Percentiles rank a stretch among this genome's conserved stretches.
These are phyloP conservation scores for Beauveria bassiana DNA, from an alignment of 2,329 filamentous ascomycete genomes.

Conservation along the genomic window DNA sequence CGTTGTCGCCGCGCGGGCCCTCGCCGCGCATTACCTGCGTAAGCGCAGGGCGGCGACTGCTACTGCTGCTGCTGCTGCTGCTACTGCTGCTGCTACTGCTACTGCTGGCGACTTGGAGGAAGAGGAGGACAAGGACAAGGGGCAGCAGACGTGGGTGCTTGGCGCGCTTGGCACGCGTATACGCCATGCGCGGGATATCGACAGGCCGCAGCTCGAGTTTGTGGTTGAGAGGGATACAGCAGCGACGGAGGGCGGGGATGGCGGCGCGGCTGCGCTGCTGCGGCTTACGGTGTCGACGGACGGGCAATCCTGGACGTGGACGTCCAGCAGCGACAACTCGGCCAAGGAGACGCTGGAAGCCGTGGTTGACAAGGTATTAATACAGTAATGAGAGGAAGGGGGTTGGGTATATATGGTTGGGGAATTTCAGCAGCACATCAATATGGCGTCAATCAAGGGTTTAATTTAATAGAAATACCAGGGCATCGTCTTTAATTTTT, in stretches of 20 bases:
- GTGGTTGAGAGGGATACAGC: not conserved
- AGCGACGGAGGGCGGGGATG: not conserved
- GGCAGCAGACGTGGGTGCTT: conserved; percentile 20
- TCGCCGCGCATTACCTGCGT: conserved; percentile 29
- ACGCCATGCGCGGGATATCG: conserved; percentile 20
- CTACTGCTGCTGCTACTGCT: no score
- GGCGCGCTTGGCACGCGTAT: conserved; percentile 27
- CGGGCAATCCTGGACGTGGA: conserved; percentile 25
- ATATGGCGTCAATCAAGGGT: not conserved
- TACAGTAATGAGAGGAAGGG: not conserved
- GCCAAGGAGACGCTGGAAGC: conserved; percentile 18
- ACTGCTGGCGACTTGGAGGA: not conserved
- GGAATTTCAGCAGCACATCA: not conserved
- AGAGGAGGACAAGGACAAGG: not conserved
- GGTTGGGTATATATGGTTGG: no score
- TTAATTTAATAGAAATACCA: not conserved
- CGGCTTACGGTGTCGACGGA: not conserved
- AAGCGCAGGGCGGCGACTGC: conserved; percentile 13
- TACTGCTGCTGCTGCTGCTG: no score
- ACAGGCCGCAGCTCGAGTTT: conserved; percentile 1
- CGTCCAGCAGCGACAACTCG: conserved; percentile 9
- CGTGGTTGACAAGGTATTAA: conserved; percentile 15
- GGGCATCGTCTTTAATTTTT: not conserved
- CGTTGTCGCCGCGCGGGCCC: conserved; percentile 32
- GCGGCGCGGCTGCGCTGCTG: not conserved